Evolutionary conservation across 2,329 filamentous ascomycete genomes (phyloP).

Genomic region (Massarina eburnea): DNA sequence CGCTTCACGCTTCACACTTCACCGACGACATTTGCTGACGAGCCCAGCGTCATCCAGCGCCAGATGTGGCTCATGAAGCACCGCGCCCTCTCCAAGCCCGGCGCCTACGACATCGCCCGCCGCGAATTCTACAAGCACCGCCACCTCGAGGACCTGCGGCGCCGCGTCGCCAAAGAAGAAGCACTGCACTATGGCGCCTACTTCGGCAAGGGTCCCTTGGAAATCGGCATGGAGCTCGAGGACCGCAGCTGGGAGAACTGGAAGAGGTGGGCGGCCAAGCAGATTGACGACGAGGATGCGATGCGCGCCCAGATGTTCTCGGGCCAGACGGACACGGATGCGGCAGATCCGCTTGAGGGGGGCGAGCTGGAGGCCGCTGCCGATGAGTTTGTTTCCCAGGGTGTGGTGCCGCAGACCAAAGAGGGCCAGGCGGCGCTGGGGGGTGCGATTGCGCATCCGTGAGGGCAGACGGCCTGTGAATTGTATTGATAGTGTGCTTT

Average conservation of each 20-base stretch:
- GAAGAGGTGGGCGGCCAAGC: constrained; percentile 73
- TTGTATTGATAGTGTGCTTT: neutral
- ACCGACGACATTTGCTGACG: no score
- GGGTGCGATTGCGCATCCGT: constrained; percentile 41
- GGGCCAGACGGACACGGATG: constrained; percentile 26
- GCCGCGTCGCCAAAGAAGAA: constrained; percentile 83
- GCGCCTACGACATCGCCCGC: constrained; percentile 84
- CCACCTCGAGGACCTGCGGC: constrained; percentile 78
- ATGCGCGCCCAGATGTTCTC: constrained; percentile 47
- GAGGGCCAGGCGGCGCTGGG: constrained; percentile 41
- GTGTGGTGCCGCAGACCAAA: constrained; percentile 31
- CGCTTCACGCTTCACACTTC: no score
- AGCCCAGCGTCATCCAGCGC: constrained; percentile 79
- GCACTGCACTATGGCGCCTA: constrained; percentile 82
- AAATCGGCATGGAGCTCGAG: constrained; percentile 81
- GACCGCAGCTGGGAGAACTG: constrained; percentile 78
- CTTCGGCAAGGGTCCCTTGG: constrained; percentile 76
- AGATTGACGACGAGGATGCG: constrained; percentile 54
- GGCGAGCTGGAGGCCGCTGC: constrained; percentile 34
- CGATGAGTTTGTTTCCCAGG: constrained; percentile 36
- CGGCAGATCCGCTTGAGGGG: constrained; percentile 14
- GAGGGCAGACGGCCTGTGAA: neutral
- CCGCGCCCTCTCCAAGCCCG: constrained; percentile 58
- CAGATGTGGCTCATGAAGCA: constrained; percentile 77
- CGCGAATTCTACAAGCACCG: constrained; percentile 88